These are phyloP conservation scores for Mycena filopes DNA, from an alignment of 768 basidiomycete species.

Conservation along the genomic window DNA sequence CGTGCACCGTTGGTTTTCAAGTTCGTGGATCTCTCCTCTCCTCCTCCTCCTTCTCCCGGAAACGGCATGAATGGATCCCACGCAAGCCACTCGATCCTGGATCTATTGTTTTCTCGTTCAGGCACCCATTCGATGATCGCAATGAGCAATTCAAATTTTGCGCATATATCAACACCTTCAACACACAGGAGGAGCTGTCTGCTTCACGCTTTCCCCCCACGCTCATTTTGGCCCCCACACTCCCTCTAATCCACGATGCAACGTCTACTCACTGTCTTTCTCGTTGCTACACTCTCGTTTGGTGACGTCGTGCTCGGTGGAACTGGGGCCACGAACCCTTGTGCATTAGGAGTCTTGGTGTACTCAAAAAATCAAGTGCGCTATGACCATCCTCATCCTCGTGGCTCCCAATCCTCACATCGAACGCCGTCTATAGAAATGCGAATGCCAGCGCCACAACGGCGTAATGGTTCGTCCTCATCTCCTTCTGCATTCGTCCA, in stretches of 20 bases:
- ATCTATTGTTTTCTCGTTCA: no score
- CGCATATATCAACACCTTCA: no score
- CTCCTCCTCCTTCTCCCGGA: not conserved
- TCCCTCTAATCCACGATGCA: not conserved
- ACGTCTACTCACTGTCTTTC: constrained; percentile 1
- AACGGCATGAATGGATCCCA: no score
- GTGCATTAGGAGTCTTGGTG: constrained; percentile 1
- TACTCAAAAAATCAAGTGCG: not conserved
- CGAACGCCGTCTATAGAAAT: constrained; percentile 6
- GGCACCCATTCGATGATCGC: no score
- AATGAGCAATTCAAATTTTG: no score
- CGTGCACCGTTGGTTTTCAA: no score
- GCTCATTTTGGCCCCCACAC: not conserved
- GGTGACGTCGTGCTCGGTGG: not conserved
- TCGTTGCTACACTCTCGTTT: not conserved
- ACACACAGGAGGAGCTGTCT: not conserved
- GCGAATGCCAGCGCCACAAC: constrained; percentile 28
- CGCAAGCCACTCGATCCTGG: no score
- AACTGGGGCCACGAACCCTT: constrained; percentile 5
- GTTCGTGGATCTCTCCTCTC: not conserved
- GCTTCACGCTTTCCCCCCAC: not conserved
- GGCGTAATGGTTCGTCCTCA: constrained; percentile 19
- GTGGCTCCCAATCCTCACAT: not conserved
- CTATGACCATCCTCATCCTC: no score
- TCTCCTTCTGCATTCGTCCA: not conserved